Evolutionary conservation across 2,329 filamentous ascomycete species (phyloP).

Genomic region (Arthrobotrys sphaeroides): DNA sequence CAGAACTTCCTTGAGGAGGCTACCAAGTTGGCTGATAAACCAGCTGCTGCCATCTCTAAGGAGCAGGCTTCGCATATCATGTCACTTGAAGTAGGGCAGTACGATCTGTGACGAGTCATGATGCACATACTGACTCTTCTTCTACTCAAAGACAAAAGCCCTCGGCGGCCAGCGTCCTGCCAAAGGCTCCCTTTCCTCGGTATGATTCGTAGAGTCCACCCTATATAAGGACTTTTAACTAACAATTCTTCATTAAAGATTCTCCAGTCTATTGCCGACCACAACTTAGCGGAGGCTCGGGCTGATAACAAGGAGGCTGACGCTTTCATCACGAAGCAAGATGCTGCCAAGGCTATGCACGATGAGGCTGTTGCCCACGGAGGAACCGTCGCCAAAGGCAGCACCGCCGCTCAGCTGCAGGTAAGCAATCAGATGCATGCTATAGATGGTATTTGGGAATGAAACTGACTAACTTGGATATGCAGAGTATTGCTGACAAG

Average conservation of each 20-base stretch:
- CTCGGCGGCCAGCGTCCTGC: conserved; percentile 22
- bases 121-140: not conserved
- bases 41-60: conserved; percentile 58
- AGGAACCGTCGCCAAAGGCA: conserved; percentile 30
- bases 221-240: not conserved
- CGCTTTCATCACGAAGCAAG: conserved; percentile 12
- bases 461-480: not conserved
- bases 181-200: conserved; percentile 32
- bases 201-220: not conserved
- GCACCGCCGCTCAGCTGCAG: conserved; percentile 26
- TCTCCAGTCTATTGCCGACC: conserved; percentile 37
- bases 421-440: not conserved
- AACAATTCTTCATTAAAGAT: conserved; percentile 6
- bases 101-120: not conserved
- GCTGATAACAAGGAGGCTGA: conserved; percentile 6
- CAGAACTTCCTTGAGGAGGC: conserved; percentile 59
- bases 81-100: conserved; percentile 57
- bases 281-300: conserved; percentile 7
- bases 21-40: conserved; percentile 59
- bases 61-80: conserved; percentile 59
- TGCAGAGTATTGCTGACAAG: conserved; percentile 32
- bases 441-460: not conserved
- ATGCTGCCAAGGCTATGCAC: conserved; percentile 35
- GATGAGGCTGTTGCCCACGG: conserved; percentile 24
- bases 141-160: conserved; percentile 20